Conservation (phyloP, 2,329 filamentous ascomycete genomes). For the Calonectria pseudoturangicola region DNA sequence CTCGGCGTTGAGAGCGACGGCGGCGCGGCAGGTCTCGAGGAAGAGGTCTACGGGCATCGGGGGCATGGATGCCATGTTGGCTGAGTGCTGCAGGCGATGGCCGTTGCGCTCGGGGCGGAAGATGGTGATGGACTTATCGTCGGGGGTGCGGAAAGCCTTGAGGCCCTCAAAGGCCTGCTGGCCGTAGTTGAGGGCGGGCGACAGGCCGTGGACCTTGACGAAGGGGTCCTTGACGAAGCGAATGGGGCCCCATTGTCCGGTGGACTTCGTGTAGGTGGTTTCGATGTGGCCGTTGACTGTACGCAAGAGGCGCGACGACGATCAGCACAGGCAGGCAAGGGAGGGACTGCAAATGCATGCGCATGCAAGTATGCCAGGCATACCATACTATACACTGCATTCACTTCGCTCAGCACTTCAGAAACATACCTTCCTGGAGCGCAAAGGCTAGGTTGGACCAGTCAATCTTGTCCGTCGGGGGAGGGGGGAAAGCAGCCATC, state of each 20-base stretch:
- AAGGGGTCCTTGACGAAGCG: conserved; percentile 88
- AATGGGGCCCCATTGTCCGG: conserved; percentile 85
- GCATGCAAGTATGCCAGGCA: too few species aligned
- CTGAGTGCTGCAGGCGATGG: conserved; percentile 87
- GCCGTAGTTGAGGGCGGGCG: conserved; percentile 95
- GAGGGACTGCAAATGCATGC: too few species aligned
- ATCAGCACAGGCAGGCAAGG: too few species aligned
- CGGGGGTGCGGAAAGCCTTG: conserved; percentile 91
- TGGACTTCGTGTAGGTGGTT: conserved; percentile 85
- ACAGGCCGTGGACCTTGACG: conserved; percentile 95
- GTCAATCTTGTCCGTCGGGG: conserved; percentile 88
- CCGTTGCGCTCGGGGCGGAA: conserved; percentile 94
- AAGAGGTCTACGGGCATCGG: conserved; percentile 86
- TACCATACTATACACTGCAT: too few species aligned
- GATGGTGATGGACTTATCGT: conserved; percentile 82
- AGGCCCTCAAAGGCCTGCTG: conserved; percentile 99
- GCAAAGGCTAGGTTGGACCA: conserved; percentile 96
- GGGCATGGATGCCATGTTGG: conserved; percentile 88
- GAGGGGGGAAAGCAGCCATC: conserved; percentile 81
- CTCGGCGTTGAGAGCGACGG: conserved; percentile 90
- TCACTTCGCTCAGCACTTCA: too few species aligned
- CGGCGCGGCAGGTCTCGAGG: conserved; percentile 83
- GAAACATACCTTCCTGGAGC: conserved; percentile 84
- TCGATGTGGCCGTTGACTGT: conserved; percentile 95
- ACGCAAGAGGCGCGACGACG: conserved; percentile 55